Conservation (phyloP, 73 alveolate genomes). For the Tetrahymena borealis region DNA sequence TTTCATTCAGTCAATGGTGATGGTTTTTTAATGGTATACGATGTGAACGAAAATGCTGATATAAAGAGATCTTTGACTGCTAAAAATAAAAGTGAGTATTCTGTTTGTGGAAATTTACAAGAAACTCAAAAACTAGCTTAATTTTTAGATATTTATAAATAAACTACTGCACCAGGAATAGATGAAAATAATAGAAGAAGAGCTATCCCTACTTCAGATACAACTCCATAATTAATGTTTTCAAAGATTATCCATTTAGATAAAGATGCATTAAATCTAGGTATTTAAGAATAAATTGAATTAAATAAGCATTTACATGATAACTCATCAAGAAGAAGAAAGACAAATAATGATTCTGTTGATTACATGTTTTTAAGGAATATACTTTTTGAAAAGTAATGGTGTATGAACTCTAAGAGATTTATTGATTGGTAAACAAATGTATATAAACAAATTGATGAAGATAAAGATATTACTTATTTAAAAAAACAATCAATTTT, state of each 20-base stretch:
- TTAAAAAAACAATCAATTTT: background rate
- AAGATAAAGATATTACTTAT: background rate
- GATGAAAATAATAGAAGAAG: slow-evolving; percentile 1
- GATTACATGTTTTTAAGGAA: background rate
- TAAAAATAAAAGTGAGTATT: background rate
- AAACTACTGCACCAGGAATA: background rate
- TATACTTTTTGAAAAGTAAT: background rate
- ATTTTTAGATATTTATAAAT: background rate
- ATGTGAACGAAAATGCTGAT: background rate
- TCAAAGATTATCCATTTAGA: background rate
- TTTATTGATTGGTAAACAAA: background rate
- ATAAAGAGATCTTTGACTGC: background rate
- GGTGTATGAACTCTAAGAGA: background rate
- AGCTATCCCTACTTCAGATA: background rate
- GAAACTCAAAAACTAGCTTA: background rate
- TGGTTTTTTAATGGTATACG: background rate
- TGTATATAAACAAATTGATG: background rate
- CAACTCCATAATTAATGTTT: background rate
- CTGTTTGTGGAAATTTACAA: background rate
- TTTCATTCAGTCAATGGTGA: background rate
- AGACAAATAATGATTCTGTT: too few relatives aligned
- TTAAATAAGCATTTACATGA: background rate
- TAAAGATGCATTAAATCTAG: background rate
- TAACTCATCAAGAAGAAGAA: background rate
- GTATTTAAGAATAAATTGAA: background rate